Evolutionary conservation across 108 stramenopile genomes (phyloP).

Genomic region (Cylindrotheca fusiformis): DNA sequence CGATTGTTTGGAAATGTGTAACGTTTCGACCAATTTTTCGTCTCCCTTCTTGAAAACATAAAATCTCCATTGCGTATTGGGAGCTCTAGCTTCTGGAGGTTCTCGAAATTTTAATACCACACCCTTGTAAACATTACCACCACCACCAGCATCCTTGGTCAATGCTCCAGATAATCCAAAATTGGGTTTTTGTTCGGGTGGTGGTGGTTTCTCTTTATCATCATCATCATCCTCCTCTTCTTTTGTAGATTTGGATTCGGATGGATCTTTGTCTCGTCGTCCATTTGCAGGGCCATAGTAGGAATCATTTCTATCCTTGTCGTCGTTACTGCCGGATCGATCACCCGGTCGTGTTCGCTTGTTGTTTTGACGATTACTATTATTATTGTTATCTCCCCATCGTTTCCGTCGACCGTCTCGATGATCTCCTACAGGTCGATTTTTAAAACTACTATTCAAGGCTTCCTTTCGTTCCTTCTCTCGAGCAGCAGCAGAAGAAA

Average conservation of each 20-base stretch:
- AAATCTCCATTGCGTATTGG: slow-evolving; percentile 90
- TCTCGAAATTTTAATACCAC: slow-evolving; percentile 92
- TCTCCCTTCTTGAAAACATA: slow-evolving; percentile 85
- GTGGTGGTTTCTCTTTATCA: slow-evolving; percentile 21
- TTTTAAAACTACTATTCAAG: slow-evolving; percentile 7
- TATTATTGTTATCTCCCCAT: not conserved
- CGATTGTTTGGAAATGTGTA: slow-evolving; percentile 86
- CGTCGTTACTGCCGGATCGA: slow-evolving; percentile 19
- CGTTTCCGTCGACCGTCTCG: not conserved
- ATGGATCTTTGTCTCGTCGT: slow-evolving; percentile 6
- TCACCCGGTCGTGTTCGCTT: not conserved
- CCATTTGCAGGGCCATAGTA: slow-evolving; percentile 26
- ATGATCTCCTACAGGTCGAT: slow-evolving; percentile 5
- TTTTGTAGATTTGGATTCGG: not conserved
- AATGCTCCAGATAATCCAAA: slow-evolving; percentile 97
- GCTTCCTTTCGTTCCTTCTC: slow-evolving; percentile 16
- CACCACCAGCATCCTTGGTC: slow-evolving; percentile 81
- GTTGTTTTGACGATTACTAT: not conserved
- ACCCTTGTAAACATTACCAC: slow-evolving; percentile 89
- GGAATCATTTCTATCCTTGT: slow-evolving; percentile 8
- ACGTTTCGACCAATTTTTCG: slow-evolving; percentile 63
- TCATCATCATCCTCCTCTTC: slow-evolving; percentile 2
- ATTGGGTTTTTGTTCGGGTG: slow-evolving; percentile 67
- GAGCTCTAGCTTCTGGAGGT: slow-evolving; percentile 91
- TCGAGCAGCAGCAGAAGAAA: slow-evolving; percentile 20